Percentiles rank a stretch among this genome's conserved stretches.
Evolutionary conservation across 192 early-diverging fungal genomes (phyloP).

Genomic region (Coemansia erecta): DNA sequence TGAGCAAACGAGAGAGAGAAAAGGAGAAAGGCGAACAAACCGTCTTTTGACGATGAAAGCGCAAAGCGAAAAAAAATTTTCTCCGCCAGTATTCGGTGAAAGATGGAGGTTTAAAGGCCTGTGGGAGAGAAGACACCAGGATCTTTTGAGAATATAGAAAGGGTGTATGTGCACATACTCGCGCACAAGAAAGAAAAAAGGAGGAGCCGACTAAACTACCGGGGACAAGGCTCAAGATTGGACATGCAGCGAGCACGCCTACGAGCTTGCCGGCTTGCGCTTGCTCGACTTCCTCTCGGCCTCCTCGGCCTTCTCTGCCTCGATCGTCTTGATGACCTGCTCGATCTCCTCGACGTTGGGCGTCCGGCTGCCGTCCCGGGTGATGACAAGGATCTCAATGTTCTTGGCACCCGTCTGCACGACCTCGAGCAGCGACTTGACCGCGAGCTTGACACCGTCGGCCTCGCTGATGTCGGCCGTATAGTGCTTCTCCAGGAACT

Average conservation of each 20-base stretch:
- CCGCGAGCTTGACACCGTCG: conserved; percentile 85
- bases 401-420: conserved; percentile 99
- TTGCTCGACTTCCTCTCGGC: conserved; percentile 68
- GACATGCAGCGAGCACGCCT: background rate
- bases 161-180: too few species aligned
- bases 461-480: conserved; percentile 76
- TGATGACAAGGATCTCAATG: conserved; percentile 96
- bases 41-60: too few species aligned
- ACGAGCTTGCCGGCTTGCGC: conserved; percentile 15
- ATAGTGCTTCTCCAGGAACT: conserved; percentile 98
- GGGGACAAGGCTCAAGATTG: background rate
- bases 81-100: background rate
- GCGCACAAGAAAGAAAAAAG: conserved; percentile 8
- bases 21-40: too few species aligned
- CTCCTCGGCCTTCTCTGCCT: conserved; percentile 89
- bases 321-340: conserved; percentile 69
- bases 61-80: background rate
- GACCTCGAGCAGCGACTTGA: conserved; percentile 91
- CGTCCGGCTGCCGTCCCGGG: conserved; percentile 66
- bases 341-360: conserved; percentile 76
- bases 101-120: background rate
- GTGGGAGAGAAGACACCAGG: background rate
- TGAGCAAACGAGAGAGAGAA: background rate
- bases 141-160: background rate
- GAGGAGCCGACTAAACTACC: background rate